Base-by-base conservation (phyloP, 345 rosid species). In the Arabidopsis thaliana region DNA sequence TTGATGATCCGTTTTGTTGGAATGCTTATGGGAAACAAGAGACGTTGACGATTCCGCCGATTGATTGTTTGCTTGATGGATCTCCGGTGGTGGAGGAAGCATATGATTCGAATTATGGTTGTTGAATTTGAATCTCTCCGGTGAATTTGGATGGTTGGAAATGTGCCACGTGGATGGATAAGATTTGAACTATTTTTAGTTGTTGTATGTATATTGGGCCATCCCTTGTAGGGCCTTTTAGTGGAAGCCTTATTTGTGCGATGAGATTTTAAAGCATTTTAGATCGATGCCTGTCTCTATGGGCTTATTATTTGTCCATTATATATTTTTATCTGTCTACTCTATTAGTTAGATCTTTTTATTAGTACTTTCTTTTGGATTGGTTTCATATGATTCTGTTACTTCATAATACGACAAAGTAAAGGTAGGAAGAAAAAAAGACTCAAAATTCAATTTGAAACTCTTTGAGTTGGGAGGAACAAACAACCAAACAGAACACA, bases 1-100 rank as follows among this genome's bases (percentile, higher is more conserved):
- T 92, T 0, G 99, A 92, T 9, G 97, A 95, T 60, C 99, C 99
- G 0, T 95, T 91, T 74, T 95, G 99, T 37, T 95, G 99, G 99
- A 95, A 95, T 46, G 96, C 99, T 36, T 95, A 88, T 41, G 99
- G 99, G 42, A 82, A 63, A 33, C 87, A 95, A 65, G 97, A 90
- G 79, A 91, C 99, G 1, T 52, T 73, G 16, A 95, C 90, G 12
- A 87, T 92, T 3, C 99, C 99, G 6, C 99, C 96, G 0, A 78
- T 95, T 6, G 81, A 86, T 72, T 95, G 97, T 74, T 79, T 95
- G 48, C 84, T 49, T 12, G 93, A 91, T 4, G 99, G 99, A n/a
- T 48, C 81, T 73, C 97, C 99, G 20, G 75, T 84, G 59, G 79
- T 65, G 0, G 63, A 65, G 30, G 76, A 64, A 16, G 58, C 41